phyloP scores from a whole-genome alignment of 1,139 yeast genomes.

The Taiozyma sp. region DNA sequence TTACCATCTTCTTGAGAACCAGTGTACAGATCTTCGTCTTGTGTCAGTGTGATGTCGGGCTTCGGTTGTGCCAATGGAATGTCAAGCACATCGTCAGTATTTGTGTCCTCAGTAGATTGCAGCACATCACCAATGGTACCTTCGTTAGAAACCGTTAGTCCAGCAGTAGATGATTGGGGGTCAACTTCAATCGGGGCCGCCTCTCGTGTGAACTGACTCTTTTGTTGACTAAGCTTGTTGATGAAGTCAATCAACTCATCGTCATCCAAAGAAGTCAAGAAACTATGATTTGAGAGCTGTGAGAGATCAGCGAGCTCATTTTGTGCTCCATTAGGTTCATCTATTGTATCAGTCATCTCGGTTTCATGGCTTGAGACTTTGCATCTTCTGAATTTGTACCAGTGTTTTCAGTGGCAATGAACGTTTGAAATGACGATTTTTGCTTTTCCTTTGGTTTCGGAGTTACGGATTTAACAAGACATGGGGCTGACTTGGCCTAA shows the following conservation, averaged over 20 bases:
- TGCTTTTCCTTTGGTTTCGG: background rate
- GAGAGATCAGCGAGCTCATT: constrained; percentile 2
- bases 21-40: background rate
- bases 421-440: background rate
- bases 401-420: background rate
- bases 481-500: no score
- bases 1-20: background rate
- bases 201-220: background rate
- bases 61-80: constrained; percentile 9
- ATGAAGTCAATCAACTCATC: constrained; percentile 38
- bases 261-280: constrained; percentile 34
- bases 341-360: background rate
- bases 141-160: background rate
- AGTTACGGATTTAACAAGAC: background rate
- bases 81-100: constrained; percentile 6
- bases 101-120: constrained; percentile 13
- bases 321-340: background rate
- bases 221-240: constrained; percentile 30
- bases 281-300: constrained; percentile 14
- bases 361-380: background rate
- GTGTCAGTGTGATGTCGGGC: background rate
- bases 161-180: background rate
- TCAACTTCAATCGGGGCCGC: background rate
- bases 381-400: background rate
- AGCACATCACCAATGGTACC: constrained; percentile 4